Percentiles rank a stretch among this genome's conserved stretches.
phyloP scores from a whole-genome alignment of 768 basidiomycete genomes.

The Kwoniella botswanensis region DNA sequence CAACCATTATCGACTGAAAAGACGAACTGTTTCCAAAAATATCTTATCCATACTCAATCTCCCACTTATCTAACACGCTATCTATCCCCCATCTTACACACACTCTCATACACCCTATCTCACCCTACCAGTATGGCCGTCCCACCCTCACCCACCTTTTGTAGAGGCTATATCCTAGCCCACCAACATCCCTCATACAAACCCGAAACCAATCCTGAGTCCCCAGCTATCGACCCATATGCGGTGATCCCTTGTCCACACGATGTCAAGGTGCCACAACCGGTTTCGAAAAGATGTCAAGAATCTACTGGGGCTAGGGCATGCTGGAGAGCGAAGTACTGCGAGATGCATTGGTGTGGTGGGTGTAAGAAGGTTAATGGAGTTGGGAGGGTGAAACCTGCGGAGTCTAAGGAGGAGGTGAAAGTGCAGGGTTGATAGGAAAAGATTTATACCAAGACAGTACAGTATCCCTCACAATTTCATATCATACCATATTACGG shows the following conservation, averaged over 20 bases:
- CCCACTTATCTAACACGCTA: too few relatives aligned
- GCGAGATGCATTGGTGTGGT: constrained; percentile 23
- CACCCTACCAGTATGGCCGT: neutral
- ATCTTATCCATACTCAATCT: too few relatives aligned
- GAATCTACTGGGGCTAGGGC: constrained; percentile 3
- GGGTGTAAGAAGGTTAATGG: constrained; percentile 15
- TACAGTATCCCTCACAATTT: too few relatives aligned
- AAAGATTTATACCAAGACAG: too few relatives aligned
- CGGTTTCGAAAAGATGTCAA: constrained; percentile 7
- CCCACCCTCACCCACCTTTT: constrained; percentile 7
- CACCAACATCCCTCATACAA: constrained; percentile 14
- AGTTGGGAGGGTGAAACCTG: constrained; percentile 1
- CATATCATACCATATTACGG: neutral
- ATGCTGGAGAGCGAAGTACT: constrained; percentile 16
- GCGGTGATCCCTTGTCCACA: constrained; percentile 14
- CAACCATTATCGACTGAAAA: too few relatives aligned
- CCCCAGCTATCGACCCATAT: constrained; percentile 6
- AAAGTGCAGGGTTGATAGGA: neutral
- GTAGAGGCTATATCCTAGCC: constrained; percentile 14
- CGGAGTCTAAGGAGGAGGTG: neutral
- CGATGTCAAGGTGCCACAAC: neutral
- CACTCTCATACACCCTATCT: neutral
- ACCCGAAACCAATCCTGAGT: neutral
- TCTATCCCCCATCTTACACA: neutral
- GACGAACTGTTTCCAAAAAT: too few relatives aligned